These are phyloP conservation scores for Neopestalotiopsis clavispora DNA, from an alignment of 2,329 filamentous ascomycete species.

Conservation along the genomic window DNA sequence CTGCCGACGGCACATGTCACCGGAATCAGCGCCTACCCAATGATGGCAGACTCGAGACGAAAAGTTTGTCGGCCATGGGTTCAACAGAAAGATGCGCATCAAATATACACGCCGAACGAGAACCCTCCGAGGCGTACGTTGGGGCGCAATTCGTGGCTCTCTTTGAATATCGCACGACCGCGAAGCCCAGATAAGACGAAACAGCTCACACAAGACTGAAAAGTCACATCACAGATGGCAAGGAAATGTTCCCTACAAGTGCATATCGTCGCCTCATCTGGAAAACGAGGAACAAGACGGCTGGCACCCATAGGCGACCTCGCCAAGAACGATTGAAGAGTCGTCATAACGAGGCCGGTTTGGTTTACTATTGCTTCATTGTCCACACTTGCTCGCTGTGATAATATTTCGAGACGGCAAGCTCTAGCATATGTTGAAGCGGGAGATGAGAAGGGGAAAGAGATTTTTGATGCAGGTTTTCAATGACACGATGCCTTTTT, in stretches of 20 bases:
- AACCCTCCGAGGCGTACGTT: no score
- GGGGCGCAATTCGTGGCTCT: no score
- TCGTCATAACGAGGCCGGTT: constrained; percentile 12
- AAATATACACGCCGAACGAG: no score
- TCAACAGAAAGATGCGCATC: no score
- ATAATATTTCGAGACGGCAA: constrained; percentile 58
- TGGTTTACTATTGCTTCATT: constrained; percentile 67
- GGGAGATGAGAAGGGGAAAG: constrained; percentile 17
- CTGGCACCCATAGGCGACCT: constrained; percentile 13
- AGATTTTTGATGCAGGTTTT: not conserved
- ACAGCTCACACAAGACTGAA: not conserved
- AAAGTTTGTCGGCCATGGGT: no score
- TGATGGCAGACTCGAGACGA: no score
- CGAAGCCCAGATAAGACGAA: not conserved
- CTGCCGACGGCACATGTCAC: no score
- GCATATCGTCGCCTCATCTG: constrained; percentile 31
- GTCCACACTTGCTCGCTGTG: constrained; percentile 71
- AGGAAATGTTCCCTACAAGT: constrained; percentile 28
- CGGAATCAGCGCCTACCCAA: no score
- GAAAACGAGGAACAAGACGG: constrained; percentile 24
- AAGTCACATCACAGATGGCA: not conserved
- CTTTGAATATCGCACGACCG: no score
- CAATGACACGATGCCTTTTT: not conserved
- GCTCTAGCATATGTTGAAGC: constrained; percentile 72
- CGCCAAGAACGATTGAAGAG: constrained; percentile 10